These are phyloP conservation scores for Periconia sp. DNA, from an alignment of 2,329 filamentous ascomycete genomes.

Conservation along the genomic window DNA sequence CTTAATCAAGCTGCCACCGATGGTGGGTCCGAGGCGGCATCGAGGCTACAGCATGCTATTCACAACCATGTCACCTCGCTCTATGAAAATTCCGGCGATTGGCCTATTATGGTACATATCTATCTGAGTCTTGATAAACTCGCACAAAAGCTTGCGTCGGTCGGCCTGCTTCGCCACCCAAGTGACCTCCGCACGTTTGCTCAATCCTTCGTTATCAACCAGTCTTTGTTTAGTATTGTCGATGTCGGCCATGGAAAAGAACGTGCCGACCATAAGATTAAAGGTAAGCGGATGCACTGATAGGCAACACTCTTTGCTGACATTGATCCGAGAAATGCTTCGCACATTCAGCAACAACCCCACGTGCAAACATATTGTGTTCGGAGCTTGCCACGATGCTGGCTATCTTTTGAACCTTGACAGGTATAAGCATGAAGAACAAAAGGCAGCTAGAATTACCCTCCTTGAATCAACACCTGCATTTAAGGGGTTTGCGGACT, in stretches of 20 bases:
- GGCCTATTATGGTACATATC: conserved; percentile 50
- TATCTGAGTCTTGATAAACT: conserved; percentile 52
- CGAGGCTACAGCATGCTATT: conserved; percentile 45
- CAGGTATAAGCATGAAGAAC: conserved; percentile 46
- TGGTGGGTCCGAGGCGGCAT: conserved; percentile 51
- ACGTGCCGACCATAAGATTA: conserved; percentile 51
- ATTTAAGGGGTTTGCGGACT: conserved; percentile 43
- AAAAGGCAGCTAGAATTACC: conserved; percentile 44
- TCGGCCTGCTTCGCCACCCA: conserved; percentile 43
- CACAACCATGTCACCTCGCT: conserved; percentile 44
- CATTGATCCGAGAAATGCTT: conserved; percentile 42
- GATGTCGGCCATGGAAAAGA: conserved; percentile 53
- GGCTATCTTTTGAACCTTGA: conserved; percentile 51
- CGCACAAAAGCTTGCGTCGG: conserved; percentile 44
- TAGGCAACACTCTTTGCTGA: conserved; percentile 8
- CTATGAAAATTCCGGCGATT: conserved; percentile 45
- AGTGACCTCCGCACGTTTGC: conserved; percentile 47
- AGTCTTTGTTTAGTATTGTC: conserved; percentile 51
- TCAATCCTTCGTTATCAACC: conserved; percentile 47
- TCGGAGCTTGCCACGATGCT: conserved; percentile 51
- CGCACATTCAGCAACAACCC: conserved; percentile 49
- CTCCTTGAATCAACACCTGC: conserved; percentile 49
- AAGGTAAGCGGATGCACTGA: conserved; percentile 27
- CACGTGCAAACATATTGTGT: conserved; percentile 52
- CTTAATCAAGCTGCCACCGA: conserved; percentile 43